Percentiles rank a stretch among this genome's conserved stretches.
phyloP scores from a whole-genome alignment of 495 filamentous ascomycete genomes.

The Antarctomyces pellizariae region DNA sequence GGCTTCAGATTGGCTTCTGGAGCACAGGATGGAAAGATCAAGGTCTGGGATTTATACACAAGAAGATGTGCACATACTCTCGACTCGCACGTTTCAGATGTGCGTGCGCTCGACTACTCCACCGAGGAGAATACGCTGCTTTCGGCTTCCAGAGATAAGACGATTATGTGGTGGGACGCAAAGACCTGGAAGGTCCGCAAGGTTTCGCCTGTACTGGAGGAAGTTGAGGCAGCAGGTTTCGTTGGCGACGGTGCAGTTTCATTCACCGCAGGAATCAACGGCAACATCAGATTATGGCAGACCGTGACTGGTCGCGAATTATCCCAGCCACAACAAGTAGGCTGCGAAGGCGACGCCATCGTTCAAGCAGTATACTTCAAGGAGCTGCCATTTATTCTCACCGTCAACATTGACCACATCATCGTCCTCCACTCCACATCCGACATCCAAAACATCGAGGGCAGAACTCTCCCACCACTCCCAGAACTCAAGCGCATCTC shows the following conservation, averaged over 20 bases:
- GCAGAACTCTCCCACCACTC: slow-evolving; percentile 13
- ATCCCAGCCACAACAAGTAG: slow-evolving; percentile 24
- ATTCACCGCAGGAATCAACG: slow-evolving; percentile 72
- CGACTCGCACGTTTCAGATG: slow-evolving; percentile 81
- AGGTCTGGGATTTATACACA: slow-evolving; percentile 80
- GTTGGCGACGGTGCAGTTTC: slow-evolving; percentile 40
- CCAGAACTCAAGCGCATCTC: slow-evolving; percentile 47
- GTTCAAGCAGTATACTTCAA: slow-evolving; percentile 41
- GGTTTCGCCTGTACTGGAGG: slow-evolving; percentile 67
- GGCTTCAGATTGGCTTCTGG: slow-evolving; percentile 74
- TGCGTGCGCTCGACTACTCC: slow-evolving; percentile 66
- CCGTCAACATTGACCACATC: slow-evolving; percentile 76
- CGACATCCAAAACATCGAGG: slow-evolving; percentile 6
- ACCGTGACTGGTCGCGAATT: slow-evolving; percentile 52
- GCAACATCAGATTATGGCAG: slow-evolving; percentile 62
- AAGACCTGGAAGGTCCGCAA: slow-evolving; percentile 62
- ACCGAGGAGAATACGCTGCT: slow-evolving; percentile 46
- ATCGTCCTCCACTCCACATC: slow-evolving; percentile 45
- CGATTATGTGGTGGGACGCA: slow-evolving; percentile 74
- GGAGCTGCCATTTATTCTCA: slow-evolving; percentile 41
- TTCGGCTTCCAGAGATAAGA: slow-evolving; percentile 87
- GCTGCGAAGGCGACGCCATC: slow-evolving; percentile 54
- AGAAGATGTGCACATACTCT: slow-evolving; percentile 52
- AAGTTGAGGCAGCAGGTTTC: slow-evolving; percentile 66
- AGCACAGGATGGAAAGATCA: slow-evolving; percentile 73